Conservation (phyloP, 169 alveolate species). For the Eimeria falciformis region DNA sequence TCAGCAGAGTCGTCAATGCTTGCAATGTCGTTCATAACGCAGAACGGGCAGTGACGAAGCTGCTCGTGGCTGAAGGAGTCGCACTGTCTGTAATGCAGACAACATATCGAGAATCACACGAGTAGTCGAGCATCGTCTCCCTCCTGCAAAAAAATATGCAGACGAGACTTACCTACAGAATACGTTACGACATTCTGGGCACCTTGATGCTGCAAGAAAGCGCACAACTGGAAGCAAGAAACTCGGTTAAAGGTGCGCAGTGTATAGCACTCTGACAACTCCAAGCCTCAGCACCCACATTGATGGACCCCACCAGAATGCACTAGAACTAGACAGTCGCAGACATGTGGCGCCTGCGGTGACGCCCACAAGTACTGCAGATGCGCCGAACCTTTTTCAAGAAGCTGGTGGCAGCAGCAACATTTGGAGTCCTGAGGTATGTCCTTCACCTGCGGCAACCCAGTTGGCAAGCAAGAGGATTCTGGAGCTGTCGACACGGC, state of each 20-base stretch:
- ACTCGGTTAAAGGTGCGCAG: too few relatives aligned
- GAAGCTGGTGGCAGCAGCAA: slow-evolving; percentile 53
- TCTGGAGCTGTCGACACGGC: too few relatives aligned
- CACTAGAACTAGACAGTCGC: too few relatives aligned
- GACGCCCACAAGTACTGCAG: too few relatives aligned
- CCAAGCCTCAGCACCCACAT: not conserved
- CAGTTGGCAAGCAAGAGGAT: too few relatives aligned
- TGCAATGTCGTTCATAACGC: slow-evolving; percentile 60
- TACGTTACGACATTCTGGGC: slow-evolving; percentile 56
- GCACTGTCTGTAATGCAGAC: slow-evolving; percentile 54
- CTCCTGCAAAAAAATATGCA: too few relatives aligned
- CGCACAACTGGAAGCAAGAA: not conserved
- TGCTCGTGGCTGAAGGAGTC: slow-evolving; percentile 73
- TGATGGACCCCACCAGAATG: too few relatives aligned
- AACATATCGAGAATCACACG: not conserved
- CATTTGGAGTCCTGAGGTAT: not conserved
- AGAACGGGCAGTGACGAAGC: slow-evolving; percentile 73
- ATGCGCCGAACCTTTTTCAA: slow-evolving; percentile 43
- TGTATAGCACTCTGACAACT: too few relatives aligned
- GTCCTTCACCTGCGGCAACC: slow-evolving; percentile 32
- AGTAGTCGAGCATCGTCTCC: too few relatives aligned
- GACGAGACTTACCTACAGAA: slow-evolving; percentile 57
- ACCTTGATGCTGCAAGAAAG: slow-evolving; percentile 16
- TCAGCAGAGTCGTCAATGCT: not conserved
- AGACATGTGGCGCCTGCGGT: too few relatives aligned